Base-by-base conservation (phyloP, 2,329 filamentous ascomycete genomes). In the Xylariaceae sp. region DNA sequence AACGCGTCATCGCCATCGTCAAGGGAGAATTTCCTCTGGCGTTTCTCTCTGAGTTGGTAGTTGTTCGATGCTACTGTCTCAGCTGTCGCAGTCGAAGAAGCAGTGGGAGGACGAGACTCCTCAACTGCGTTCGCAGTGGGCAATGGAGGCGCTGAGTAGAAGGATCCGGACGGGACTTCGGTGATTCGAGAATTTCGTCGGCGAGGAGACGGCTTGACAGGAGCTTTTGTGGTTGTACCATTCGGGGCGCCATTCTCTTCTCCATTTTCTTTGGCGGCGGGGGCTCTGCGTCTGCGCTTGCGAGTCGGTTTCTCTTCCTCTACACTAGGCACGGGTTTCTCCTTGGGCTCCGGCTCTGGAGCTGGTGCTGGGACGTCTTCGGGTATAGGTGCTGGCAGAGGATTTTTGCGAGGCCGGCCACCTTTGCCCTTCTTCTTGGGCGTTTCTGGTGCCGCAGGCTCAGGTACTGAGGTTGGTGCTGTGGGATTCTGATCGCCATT, bases 31-130 rank as follows among this genome's bases (percentile, higher is more conserved):
- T 80, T 79, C 63, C 81, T 81, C 63, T 81, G 80, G 7, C 80
- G 76, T 67, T 83, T 84, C 23, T 81, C 80, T 3, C 82, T 76
- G 58, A 84, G 64, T n/a, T 66, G 77, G 1, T 81, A 81, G 63
- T 81, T 77, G 2, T 82, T 77, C 0, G 81, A 83, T 49, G 79
- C 79, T 3, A 71, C 73, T 1, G 80, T 82, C 37, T 78, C 77
- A 2, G 73, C 72, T 7, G 78, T 79, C 9, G 75, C 78, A 6
- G 79, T 82, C 1, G 82, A 85, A 0, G 79, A 81, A 2, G 83
- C 77, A 0, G 81, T 81, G 0, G 76, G 77, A 1, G 81, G 82
- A 2, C 82, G 77, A 6, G 78, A 77, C 20, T 81, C 78, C 32
- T 79, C 79, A 29, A 75, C 75, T 54, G 55, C 47, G 48, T 62